Base-by-base conservation (phyloP, 2,329 filamentous ascomycete species). In the Colletotrichum tanaceti region DNA sequence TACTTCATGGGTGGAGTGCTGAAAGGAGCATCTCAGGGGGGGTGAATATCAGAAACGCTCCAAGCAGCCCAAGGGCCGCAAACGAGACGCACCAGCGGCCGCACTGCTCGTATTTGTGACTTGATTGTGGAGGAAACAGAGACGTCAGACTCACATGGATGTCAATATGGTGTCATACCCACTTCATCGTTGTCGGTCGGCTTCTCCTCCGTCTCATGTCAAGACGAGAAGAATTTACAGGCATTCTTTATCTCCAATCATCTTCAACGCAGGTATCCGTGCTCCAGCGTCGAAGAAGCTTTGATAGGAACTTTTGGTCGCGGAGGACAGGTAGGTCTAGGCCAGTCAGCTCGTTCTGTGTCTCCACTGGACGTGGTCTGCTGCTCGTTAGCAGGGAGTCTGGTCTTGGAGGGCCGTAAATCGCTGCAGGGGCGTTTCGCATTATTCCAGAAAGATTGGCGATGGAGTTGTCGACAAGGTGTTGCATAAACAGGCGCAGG, bases 381-480 rank as follows among this genome's bases (percentile, higher is more conserved):
- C n/a, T n/a, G n/a, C n/a, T n/a, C 28, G 28, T 28, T 24, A 16
- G 28, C 43, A 41, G n/a, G 43, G 13, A 16, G 4, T 24, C 32
- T 58, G 28, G 28, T 47, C 57, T 49, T 39, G 6, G 28, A 49
- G 44, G n/a, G 14, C 13, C 14, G 16, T 20, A 6, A 39, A 24
- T n/a, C 16, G 59, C 66, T 53, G 62, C 62, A 60, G 61, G 66
- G 55, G 66, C 20, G 66, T 69, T 69, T 69, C 62, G 35, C 39
- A 52, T 16, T 66, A 65, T 69, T 66, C 58, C 55, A 69, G 66
- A 69, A 63, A 60, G 55, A 52, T 39, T 55, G 55, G 28, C 49
- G 24, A 44, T 32, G 52, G 38, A 43, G 47, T 24, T 32, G 53
- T 35, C 32, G 35, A 38, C 50, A 13, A 60, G n/a, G 58, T 41